These are phyloP conservation scores for Favolaschia claudopus DNA, from an alignment of 768 basidiomycete genomes.

Conservation along the genomic window DNA sequence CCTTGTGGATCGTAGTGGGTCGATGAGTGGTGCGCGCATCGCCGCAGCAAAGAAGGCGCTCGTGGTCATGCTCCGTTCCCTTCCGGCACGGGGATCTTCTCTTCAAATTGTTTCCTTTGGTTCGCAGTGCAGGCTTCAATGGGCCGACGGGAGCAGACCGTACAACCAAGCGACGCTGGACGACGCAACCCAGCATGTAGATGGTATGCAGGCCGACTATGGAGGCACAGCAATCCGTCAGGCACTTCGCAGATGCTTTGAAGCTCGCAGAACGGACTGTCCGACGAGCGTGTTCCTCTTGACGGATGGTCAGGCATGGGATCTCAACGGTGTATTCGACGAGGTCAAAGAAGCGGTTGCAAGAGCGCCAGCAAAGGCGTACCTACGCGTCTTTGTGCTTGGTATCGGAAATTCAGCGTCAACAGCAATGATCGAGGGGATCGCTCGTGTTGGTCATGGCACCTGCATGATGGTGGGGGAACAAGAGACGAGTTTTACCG, in stretches of 20 bases:
- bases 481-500: constrained; percentile 41
- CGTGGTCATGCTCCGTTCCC: constrained; percentile 45
- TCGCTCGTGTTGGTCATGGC: constrained; percentile 53
- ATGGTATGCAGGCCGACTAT: constrained; percentile 42
- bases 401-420: constrained; percentile 53
- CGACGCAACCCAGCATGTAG: constrained; percentile 35
- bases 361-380: constrained; percentile 26
- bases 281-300: constrained; percentile 53
- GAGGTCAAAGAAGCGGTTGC: constrained; percentile 31
- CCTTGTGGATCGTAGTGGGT: constrained; percentile 54
- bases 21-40: constrained; percentile 43
- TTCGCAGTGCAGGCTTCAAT: constrained; percentile 24
- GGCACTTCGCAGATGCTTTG: constrained; percentile 42
- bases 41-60: constrained; percentile 46
- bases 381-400: constrained; percentile 52
- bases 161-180: constrained; percentile 34
- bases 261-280: constrained; percentile 33
- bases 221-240: constrained; percentile 49
- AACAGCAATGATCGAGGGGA: constrained; percentile 46
- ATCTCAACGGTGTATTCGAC: constrained; percentile 12
- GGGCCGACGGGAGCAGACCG: constrained; percentile 33
- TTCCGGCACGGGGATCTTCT: constrained; percentile 40
- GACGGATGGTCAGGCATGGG: constrained; percentile 49
- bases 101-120: constrained; percentile 58
- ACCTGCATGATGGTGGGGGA: constrained; percentile 44